A percentile compares a stretch with the other conserved stretches of the same genome.
These are phyloP conservation scores for Suillus subluteus DNA, from an alignment of 768 basidiomycete species.

Conservation along the genomic window DNA sequence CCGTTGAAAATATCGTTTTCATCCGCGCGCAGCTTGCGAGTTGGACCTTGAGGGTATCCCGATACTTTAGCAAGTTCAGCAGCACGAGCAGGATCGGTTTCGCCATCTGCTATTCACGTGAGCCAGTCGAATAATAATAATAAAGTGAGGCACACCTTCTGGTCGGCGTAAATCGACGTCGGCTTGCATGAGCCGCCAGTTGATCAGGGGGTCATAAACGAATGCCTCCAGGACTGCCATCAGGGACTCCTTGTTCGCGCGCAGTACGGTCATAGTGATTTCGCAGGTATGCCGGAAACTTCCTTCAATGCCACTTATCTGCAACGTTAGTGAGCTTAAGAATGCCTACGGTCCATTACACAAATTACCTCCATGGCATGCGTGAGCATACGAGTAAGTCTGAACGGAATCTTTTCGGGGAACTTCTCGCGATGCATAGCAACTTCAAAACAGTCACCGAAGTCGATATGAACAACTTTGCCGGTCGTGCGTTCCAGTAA, in stretches of 20 bases:
- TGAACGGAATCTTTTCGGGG: conserved; percentile 98
- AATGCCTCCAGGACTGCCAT: conserved; percentile 99
- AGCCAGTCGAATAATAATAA: conserved; percentile 12
- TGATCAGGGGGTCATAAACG: conserved; percentile 97
- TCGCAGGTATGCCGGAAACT: conserved; percentile 96
- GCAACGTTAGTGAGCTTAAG: conserved; percentile 15
- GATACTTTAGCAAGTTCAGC: conserved; percentile 68
- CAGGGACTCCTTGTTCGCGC: conserved; percentile 97
- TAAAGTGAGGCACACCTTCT: conserved; percentile 54
- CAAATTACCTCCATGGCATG: conserved; percentile 93
- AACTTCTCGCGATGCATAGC: conserved; percentile 99
- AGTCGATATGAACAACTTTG: conserved; percentile 96
- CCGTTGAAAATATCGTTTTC: conserved; percentile 95
- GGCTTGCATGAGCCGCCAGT: conserved; percentile 91
- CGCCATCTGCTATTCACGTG: conserved; percentile 37
- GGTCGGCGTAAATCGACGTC: conserved; percentile 73
- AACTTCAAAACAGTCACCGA: conserved; percentile 98
- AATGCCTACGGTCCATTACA: neutral
- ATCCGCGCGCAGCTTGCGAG: conserved; percentile 83
- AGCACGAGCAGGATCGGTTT: conserved; percentile 54
- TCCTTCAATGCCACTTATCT: conserved; percentile 98
- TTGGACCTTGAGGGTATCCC: conserved; percentile 78
- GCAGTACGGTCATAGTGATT: conserved; percentile 95
- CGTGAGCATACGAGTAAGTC: conserved; percentile 96
- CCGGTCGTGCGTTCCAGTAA: conserved; percentile 90